Evolutionary conservation across 2,329 filamentous ascomycete genomes (phyloP).

Genomic region (Aureobasidium vineae): DNA sequence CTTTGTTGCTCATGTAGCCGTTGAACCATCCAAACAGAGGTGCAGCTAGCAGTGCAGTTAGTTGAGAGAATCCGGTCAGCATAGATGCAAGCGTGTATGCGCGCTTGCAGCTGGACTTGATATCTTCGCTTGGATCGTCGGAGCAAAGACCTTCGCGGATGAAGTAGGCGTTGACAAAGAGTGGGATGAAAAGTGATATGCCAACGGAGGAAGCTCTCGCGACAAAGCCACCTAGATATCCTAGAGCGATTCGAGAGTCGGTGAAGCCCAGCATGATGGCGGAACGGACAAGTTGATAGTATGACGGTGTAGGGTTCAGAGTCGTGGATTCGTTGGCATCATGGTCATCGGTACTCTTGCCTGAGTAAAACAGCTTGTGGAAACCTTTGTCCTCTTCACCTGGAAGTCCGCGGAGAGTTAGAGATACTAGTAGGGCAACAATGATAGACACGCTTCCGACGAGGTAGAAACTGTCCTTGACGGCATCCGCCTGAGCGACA

Average conservation of each 20-base stretch:
- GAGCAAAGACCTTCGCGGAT: constrained; percentile 76
- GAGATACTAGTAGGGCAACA: constrained; percentile 71
- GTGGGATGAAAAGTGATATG: constrained; percentile 90
- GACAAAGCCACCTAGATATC: constrained; percentile 92
- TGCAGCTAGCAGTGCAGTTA: constrained; percentile 78
- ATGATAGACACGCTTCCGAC: constrained; percentile 70
- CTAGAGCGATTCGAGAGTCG: constrained; percentile 76
- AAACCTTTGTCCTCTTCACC: constrained; percentile 79
- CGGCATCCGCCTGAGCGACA: constrained; percentile 69
- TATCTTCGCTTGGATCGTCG: constrained; percentile 54
- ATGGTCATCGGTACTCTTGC: background rate
- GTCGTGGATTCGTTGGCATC: constrained; percentile 32
- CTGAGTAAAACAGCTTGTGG: constrained; percentile 43
- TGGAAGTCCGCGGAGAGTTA: constrained; percentile 66
- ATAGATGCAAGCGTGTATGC: constrained; percentile 88
- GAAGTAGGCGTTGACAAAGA: constrained; percentile 91
- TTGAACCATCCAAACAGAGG: constrained; percentile 84
- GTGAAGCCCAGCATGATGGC: constrained; percentile 62
- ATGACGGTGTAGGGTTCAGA: constrained; percentile 55
- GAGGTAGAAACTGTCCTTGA: constrained; percentile 83
- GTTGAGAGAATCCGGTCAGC: constrained; percentile 83
- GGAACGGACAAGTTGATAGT: constrained; percentile 44
- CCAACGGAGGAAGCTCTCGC: constrained; percentile 91
- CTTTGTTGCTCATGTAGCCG: constrained; percentile 60
- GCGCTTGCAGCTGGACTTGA: constrained; percentile 79